Conservation (phyloP, 2,329 filamentous ascomycete genomes). For the Hymenoscyphus fraxineus region DNA sequence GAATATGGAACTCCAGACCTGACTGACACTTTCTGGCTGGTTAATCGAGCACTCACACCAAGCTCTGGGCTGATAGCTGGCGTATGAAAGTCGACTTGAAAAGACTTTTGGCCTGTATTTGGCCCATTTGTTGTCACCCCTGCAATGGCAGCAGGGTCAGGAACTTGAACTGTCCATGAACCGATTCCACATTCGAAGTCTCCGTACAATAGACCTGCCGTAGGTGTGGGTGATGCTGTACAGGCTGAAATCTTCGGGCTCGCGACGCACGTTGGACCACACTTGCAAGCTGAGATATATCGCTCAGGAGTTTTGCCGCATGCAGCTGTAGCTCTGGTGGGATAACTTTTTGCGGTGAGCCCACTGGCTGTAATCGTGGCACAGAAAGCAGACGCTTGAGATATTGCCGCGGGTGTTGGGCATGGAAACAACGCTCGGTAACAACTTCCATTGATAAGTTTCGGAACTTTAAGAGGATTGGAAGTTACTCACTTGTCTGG, state of each 20-base stretch:
- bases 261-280: slow-evolving; percentile 2
- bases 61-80: neutral
- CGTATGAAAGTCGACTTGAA: neutral
- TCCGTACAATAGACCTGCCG: slow-evolving; percentile 4
- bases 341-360: slow-evolving; percentile 3
- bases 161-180: neutral
- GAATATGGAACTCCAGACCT: neutral
- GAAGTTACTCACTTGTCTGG: neutral
- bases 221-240: neutral
- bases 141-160: slow-evolving; percentile 3
- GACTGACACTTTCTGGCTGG: neutral
- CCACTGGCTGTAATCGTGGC: slow-evolving; percentile 4
- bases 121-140: neutral
- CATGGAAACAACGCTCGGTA: slow-evolving; percentile 4
- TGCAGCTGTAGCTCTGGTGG: neutral
- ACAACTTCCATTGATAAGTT: neutral
- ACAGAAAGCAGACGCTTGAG: slow-evolving; percentile 7
- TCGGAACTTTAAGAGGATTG: neutral
- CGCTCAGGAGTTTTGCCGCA: slow-evolving; percentile 4
- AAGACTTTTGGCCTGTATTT: neutral
- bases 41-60: neutral
- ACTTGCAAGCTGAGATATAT: slow-evolving; percentile 11
- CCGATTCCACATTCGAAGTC: slow-evolving; percentile 7
- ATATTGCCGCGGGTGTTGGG: neutral
- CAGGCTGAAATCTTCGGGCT: neutral